Evolutionary conservation across 139 green algal species (phyloP).

Genomic region (Chlamydomonas urium): DNA sequence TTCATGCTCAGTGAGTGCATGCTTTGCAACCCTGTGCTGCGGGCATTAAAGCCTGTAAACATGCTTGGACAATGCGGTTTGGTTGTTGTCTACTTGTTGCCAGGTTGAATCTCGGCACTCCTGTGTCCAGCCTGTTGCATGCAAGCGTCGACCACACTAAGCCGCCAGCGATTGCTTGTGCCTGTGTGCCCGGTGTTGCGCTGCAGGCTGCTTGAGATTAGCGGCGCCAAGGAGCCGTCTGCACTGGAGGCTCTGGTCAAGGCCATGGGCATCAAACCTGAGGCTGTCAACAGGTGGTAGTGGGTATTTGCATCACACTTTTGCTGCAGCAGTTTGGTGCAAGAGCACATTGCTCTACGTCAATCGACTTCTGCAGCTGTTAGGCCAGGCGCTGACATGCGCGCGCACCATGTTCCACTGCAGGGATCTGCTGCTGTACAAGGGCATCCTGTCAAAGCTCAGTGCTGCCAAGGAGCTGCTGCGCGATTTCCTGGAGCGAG

Average conservation of each 20-base stretch:
- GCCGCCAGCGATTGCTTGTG: too few species aligned
- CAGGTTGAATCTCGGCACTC: too few species aligned
- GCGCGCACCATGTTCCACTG: too few species aligned
- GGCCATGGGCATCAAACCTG: constrained; percentile 61
- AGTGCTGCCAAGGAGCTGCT: constrained; percentile 82
- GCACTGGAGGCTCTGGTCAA: constrained; percentile 71
- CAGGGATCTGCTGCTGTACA: constrained; percentile 84
- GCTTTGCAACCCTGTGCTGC: neutral
- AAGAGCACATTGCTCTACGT: too few species aligned
- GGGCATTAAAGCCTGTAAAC: neutral
- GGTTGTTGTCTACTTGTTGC: neutral
- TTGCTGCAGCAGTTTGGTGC: too few species aligned
- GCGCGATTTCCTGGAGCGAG: constrained; percentile 69
- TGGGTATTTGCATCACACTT: too few species aligned
- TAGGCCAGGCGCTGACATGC: too few species aligned
- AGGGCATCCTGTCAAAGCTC: constrained; percentile 85
- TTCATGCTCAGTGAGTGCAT: too few species aligned
- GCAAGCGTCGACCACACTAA: too few species aligned
- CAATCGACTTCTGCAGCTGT: too few species aligned
- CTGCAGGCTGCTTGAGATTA: constrained; percentile 57
- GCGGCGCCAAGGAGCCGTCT: constrained; percentile 83
- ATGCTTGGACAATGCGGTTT: neutral
- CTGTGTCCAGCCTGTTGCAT: too few species aligned
- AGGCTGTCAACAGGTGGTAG: constrained; percentile 72
- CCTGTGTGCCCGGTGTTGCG: neutral